Conservation (phyloP, 2,329 filamentous ascomycete species). For the Zasmidium citrigriseum region DNA sequence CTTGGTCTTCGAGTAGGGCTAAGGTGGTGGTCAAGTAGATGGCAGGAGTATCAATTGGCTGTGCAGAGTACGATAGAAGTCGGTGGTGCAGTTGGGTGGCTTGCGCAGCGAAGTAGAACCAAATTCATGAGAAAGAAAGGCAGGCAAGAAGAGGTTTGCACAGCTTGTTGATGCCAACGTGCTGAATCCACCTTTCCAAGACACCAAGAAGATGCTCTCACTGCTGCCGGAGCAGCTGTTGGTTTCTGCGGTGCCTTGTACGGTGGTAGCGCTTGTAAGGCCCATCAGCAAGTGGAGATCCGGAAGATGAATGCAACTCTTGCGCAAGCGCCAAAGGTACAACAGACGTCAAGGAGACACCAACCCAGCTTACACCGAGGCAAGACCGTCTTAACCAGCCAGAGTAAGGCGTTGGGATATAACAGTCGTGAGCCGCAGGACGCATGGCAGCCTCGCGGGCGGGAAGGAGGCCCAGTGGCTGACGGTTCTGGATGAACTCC, state of each 20-base stretch:
- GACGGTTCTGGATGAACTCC: not conserved
- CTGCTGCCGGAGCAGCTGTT: not conserved
- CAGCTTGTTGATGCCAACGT: not conserved
- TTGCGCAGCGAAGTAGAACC: not conserved
- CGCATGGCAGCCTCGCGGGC: not conserved
- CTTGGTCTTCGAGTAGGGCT: not conserved
- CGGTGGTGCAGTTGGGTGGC: not conserved
- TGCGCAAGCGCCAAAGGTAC: not conserved
- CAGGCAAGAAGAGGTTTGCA: not conserved
- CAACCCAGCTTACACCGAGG: not conserved
- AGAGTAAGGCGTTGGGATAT: not conserved
- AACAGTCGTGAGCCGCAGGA: not conserved
- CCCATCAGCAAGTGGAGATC: not conserved
- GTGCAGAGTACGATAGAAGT: not conserved
- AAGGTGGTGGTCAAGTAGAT: not conserved
- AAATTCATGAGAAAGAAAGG: not conserved
- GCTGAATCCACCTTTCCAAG: not conserved
- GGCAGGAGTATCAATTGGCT: not conserved
- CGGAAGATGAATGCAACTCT: not conserved
- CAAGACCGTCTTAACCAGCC: not conserved
- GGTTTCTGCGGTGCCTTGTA: not conserved
- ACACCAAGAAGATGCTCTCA: not conserved
- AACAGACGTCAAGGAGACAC: not conserved
- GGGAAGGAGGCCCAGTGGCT: not conserved
- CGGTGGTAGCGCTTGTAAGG: too few species aligned